Evolutionary conservation across 1,139 yeast genomes (phyloP), one percentile per base, ranked within the genome.

Genomic region (Magnusiomyces suaveolens): DNA sequence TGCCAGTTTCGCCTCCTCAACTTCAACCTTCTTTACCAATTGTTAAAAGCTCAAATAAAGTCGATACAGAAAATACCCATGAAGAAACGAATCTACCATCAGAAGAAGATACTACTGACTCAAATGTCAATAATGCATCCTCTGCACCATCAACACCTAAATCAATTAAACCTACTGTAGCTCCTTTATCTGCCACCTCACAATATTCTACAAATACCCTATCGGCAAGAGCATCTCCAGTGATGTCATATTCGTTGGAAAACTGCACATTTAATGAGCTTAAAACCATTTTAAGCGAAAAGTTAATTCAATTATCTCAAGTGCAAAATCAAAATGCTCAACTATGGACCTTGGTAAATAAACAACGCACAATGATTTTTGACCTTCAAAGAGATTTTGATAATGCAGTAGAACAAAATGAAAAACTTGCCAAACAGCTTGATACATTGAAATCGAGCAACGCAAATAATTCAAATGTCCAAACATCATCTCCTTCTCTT

Each of bases 371-470:
- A 21, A 66, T 65, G 62, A 65, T 67, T 51, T 56, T 63, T 38
- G 69, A 66, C 14, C 59, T 66, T 3, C 69, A 64, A 48, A 54
- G 59, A 36, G 69, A 67, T 51, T 57, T 66, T 24, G 66, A 62
- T 43, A 55, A 51, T 6, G 62, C 64, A 1, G 58, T 60, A n/a
- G 60, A 57, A 32, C 61, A 58, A 23, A 60, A 60, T 36, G 64
- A 61, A 46, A 33, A 58, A 12, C 58, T 48, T 16, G 50, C 50
- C 8, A 33, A 36, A 48, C 50, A 48, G 32, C 32, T 48, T 10
- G 50, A 48, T n/a, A 12, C 16, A n/a, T 14, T 48, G 20, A 48
- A 48, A 33, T 29, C 43, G 8, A 16, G 29, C 18, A 48, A 36
- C 46, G 8, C 24, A 20, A 43, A 6, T 21, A 23, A 21, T 20